Percentiles rank a stretch among this genome's conserved stretches.
Evolutionary conservation across 2,329 filamentous ascomycete species (phyloP).

Genomic region (Aspergillus ustus): DNA sequence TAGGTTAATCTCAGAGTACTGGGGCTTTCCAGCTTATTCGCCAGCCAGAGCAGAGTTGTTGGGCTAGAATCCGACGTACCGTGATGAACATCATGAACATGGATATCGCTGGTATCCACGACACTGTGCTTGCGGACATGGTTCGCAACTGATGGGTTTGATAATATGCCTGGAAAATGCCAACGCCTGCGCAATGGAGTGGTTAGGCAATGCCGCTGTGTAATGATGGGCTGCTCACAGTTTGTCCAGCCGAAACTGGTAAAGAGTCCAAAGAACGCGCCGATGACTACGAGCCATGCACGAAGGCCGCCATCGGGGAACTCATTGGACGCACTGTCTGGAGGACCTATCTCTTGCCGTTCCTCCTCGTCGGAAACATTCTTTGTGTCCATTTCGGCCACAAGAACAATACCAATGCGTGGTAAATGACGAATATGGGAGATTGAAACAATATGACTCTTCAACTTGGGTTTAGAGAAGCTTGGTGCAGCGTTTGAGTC

Average conservation of each 20-base stretch:
- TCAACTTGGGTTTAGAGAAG: too few species aligned
- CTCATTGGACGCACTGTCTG: too few species aligned
- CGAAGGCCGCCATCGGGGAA: constrained; percentile 24
- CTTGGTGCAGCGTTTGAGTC: too few species aligned
- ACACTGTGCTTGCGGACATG: constrained; percentile 57
- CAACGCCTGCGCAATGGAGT: constrained; percentile 41
- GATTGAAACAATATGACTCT: too few species aligned
- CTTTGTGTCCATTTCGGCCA: not conserved
- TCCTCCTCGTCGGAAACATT: not conserved
- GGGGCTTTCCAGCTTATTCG: too few species aligned
- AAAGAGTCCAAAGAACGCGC: constrained; percentile 49
- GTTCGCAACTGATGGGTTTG: constrained; percentile 50
- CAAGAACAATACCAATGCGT: too few species aligned
- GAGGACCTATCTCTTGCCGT: too few species aligned
- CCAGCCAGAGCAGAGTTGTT: too few species aligned
- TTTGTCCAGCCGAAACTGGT: constrained; percentile 53
- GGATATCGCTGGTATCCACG: constrained; percentile 64
- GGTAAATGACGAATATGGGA: too few species aligned
- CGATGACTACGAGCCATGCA: constrained; percentile 49
- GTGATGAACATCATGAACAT: constrained; percentile 59
- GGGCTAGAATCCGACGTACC: constrained; percentile 28
- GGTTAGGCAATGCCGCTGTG: not conserved
- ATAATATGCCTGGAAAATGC: constrained; percentile 64
- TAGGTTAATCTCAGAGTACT: too few species aligned
- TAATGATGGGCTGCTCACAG: constrained; percentile 32